Evolutionary conservation across 352 stramenopile genomes (phyloP).

Genomic region (Globisporangium parvum): DNA sequence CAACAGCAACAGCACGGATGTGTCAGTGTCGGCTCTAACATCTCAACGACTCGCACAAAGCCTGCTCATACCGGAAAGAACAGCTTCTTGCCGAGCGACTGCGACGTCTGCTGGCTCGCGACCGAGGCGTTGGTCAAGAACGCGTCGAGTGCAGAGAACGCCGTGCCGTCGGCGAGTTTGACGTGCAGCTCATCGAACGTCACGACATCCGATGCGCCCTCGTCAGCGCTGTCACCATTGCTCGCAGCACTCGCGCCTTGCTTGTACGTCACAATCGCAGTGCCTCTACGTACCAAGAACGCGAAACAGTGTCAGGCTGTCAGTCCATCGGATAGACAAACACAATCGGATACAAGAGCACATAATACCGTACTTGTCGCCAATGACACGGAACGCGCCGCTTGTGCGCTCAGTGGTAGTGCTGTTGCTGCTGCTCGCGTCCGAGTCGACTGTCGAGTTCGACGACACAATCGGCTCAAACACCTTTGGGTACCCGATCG

Average conservation of each 20-base stretch:
- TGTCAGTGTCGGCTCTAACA: not conserved
- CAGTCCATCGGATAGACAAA: not conserved
- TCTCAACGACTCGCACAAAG: not conserved
- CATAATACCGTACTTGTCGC: conserved; percentile 38
- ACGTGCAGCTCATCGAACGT: conserved; percentile 51
- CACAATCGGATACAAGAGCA: conserved; percentile 1
- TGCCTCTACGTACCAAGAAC: conserved; percentile 17
- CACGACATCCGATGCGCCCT: conserved; percentile 27
- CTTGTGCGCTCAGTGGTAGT: not conserved
- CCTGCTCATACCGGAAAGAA: conserved; percentile 35
- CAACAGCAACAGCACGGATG: not conserved
- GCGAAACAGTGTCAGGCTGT: not conserved
- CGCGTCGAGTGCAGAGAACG: conserved; percentile 60
- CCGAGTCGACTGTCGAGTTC: not conserved
- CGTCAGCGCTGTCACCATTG: conserved; percentile 11
- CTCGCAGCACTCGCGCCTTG: conserved; percentile 22
- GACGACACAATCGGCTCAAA: conserved; percentile 33
- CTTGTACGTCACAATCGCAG: conserved; percentile 43
- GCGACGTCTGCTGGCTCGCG: conserved; percentile 47
- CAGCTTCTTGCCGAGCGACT: conserved; percentile 65
- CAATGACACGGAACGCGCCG: conserved; percentile 40
- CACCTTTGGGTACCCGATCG: conserved; percentile 65
- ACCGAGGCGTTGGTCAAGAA: conserved; percentile 49
- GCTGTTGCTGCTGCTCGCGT: not conserved
- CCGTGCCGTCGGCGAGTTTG: conserved; percentile 31